These are phyloP conservation scores for Onygenales sp. DNA, from an alignment of 2,329 filamentous ascomycete species.

Conservation along the genomic window DNA sequence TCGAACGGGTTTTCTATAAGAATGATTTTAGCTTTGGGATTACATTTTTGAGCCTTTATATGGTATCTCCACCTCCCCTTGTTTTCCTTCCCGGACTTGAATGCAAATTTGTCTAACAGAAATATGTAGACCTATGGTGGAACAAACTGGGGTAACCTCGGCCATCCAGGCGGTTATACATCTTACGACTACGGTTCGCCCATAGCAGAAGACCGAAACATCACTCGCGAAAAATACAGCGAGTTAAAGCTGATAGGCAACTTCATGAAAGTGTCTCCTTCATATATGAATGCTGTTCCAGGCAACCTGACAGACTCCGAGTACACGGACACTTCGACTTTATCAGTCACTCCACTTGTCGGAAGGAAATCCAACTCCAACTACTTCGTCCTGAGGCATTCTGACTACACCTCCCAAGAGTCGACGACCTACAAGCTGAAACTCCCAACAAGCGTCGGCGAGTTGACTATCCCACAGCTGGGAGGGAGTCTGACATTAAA, in stretches of 20 bases:
- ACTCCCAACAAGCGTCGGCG: constrained; percentile 37
- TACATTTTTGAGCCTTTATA: constrained; percentile 64
- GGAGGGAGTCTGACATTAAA: constrained; percentile 28
- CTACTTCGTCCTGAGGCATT: constrained; percentile 61
- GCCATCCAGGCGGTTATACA: constrained; percentile 57
- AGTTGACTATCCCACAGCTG: constrained; percentile 32
- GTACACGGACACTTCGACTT: constrained; percentile 41
- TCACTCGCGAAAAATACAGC: constrained; percentile 66
- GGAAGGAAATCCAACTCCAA: constrained; percentile 44
- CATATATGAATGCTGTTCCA: constrained; percentile 54
- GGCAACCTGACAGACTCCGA: constrained; percentile 35
- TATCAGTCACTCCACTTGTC: constrained; percentile 53
- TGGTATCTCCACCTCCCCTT: constrained; percentile 34
- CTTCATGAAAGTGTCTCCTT: constrained; percentile 63
- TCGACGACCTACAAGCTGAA: constrained; percentile 55
- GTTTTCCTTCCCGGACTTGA: too few relatives aligned
- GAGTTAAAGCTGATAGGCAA: constrained; percentile 69
- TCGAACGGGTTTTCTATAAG: constrained; percentile 71
- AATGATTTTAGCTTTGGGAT: constrained; percentile 59
- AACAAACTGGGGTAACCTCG: constrained; percentile 76
- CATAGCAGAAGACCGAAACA: constrained; percentile 60
- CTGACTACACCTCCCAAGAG: constrained; percentile 50
- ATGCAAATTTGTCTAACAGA: neutral
- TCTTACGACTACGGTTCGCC: constrained; percentile 53
- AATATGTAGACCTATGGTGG: constrained; percentile 54